phyloP scores from a whole-genome alignment of 495 filamentous ascomycete species.

The Neurospora hispaniola region DNA sequence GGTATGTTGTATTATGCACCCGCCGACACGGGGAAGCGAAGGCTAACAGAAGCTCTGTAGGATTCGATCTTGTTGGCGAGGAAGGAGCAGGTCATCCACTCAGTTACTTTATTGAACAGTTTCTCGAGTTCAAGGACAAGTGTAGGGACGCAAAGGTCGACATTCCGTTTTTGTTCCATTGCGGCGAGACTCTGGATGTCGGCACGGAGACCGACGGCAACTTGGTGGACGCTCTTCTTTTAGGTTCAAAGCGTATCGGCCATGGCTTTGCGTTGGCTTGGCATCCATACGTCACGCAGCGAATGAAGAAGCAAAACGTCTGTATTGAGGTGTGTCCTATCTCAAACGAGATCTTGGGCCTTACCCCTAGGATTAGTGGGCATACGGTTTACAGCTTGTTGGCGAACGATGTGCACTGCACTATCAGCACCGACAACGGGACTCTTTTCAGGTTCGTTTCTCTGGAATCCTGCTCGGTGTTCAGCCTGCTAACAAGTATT shows the following conservation, averaged over 20 bases:
- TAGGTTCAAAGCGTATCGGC: constrained; percentile 77
- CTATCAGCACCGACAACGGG: constrained; percentile 44
- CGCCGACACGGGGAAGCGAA: too few species aligned
- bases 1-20: constrained; percentile 14
- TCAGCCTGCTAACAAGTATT: not conserved
- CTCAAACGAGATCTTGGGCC: constrained; percentile 65
- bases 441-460: constrained; percentile 40
- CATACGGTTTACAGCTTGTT: constrained; percentile 41
- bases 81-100: constrained; percentile 66
- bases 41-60: constrained; percentile 18
- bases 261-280: constrained; percentile 85
- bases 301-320: constrained; percentile 73
- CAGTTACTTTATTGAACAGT: constrained; percentile 55
- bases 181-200: constrained; percentile 76
- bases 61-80: constrained; percentile 84
- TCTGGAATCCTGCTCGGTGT: not conserved
- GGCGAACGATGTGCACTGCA: constrained; percentile 42
- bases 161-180: constrained; percentile 94
- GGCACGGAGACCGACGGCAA: constrained; percentile 72
- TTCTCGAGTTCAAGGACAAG: constrained; percentile 72
- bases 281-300: constrained; percentile 72
- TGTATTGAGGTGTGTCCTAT: constrained; percentile 85
- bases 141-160: constrained; percentile 60
- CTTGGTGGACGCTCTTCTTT: constrained; percentile 75
- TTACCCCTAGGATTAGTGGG: constrained; percentile 35